phyloP scores from a whole-genome alignment of 1,139 yeast species.

The Blastobotrys petasosporus region DNA sequence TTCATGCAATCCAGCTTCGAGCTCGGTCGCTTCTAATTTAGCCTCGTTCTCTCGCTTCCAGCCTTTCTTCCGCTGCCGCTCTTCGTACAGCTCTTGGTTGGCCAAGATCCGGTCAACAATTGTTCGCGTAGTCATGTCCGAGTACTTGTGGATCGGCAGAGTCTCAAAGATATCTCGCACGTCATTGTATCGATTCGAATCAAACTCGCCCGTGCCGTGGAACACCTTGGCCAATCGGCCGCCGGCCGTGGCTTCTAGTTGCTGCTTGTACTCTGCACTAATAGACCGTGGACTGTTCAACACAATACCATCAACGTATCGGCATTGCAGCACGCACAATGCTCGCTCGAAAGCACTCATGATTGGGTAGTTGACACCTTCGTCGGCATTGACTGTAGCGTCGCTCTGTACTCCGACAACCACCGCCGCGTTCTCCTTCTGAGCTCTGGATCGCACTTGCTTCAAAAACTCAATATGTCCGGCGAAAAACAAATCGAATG shows the following conservation, averaged over 20 bases:
- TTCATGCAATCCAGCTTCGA: too few relatives aligned
- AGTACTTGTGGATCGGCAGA: conserved; percentile 52
- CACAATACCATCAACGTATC: conserved; percentile 71
- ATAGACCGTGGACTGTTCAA: conserved; percentile 63
- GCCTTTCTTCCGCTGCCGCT: conserved; percentile 71
- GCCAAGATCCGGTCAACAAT: conserved; percentile 64
- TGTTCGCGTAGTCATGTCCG: conserved; percentile 53
- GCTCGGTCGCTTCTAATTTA: conserved; percentile 19
- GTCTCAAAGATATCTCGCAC: conserved; percentile 38
- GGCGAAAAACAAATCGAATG: conserved; percentile 87
- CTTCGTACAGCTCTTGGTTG: conserved; percentile 65
- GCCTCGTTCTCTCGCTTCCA: conserved; percentile 52
- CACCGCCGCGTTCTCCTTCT: conserved; percentile 39
- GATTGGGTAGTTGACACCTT: conserved; percentile 70
- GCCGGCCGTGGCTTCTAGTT: conserved; percentile 14
- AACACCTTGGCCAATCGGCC: conserved; percentile 43
- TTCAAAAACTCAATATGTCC: conserved; percentile 78
- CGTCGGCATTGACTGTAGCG: conserved; percentile 47
- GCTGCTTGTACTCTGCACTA: conserved; percentile 36
- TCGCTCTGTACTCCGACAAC: conserved; percentile 72
- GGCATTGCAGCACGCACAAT: conserved; percentile 81
- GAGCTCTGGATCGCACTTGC: conserved; percentile 36
- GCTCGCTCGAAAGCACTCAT: conserved; percentile 86
- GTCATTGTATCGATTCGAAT: conserved; percentile 14
- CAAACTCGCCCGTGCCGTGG: conserved; percentile 41